Conservation (phyloP, 2,329 filamentous ascomycete genomes). For the Colletotrichum australisinense region DNA sequence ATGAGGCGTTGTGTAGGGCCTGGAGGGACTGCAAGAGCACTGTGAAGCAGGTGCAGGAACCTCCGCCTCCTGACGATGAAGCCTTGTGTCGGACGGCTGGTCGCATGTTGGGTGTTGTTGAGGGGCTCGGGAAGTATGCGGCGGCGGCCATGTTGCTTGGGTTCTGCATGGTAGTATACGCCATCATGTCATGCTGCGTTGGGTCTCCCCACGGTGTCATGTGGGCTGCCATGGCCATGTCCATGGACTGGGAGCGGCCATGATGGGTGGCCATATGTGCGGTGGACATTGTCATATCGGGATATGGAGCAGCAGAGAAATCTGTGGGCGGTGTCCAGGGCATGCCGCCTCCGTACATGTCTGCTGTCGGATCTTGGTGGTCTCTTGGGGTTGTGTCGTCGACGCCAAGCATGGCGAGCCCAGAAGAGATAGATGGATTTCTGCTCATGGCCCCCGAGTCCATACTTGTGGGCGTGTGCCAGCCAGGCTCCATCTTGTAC, state of each 20-base stretch:
- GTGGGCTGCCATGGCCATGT: constrained; percentile 44
- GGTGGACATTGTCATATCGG: constrained; percentile 45
- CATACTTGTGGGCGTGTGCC: constrained; percentile 51
- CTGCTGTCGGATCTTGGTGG: constrained; percentile 38
- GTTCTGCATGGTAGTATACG: constrained; percentile 48
- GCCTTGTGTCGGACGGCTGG: constrained; percentile 39
- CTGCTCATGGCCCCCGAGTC: constrained; percentile 46
- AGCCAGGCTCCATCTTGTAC: constrained; percentile 51
- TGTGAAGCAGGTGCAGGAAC: constrained; percentile 59
- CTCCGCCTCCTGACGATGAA: constrained; percentile 39
- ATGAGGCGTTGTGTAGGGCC: constrained; percentile 57
- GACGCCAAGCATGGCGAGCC: constrained; percentile 44
- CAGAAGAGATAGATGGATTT: constrained; percentile 48
- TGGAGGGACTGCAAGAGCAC: constrained; percentile 59
- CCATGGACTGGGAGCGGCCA: constrained; percentile 50
- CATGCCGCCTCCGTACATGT: constrained; percentile 50
- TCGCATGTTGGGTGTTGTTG: constrained; percentile 49
- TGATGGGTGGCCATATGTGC: constrained; percentile 42
- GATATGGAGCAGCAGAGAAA: constrained; percentile 45
- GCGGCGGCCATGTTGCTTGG: constrained; percentile 48
- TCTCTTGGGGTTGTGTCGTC: constrained; percentile 41
- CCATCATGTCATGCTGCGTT: constrained; percentile 45
- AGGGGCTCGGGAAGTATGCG: constrained; percentile 53
- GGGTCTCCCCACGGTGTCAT: constrained; percentile 45
- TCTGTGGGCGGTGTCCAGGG: constrained; percentile 54